Conservation (phyloP, 805 yeast species). For the Zygosaccharomyces bisporus region DNA sequence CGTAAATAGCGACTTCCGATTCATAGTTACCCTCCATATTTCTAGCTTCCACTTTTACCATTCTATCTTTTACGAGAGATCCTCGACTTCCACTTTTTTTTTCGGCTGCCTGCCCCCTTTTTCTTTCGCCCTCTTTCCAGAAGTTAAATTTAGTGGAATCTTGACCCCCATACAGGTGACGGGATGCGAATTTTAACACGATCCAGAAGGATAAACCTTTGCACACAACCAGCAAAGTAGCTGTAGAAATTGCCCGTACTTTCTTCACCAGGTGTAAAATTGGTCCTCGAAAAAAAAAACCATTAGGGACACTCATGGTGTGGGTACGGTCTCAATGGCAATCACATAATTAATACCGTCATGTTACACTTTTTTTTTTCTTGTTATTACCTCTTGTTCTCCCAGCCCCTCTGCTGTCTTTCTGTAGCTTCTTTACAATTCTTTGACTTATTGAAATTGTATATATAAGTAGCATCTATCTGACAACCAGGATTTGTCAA, state of each 20-base stretch:
- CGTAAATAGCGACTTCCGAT: neutral
- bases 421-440: slow-evolving; percentile 2
- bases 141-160: slow-evolving; percentile 6
- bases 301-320: slow-evolving; percentile 1
- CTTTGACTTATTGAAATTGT: slow-evolving; percentile 9
- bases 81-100: slow-evolving; percentile 4
- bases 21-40: neutral
- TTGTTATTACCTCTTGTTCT: slow-evolving; percentile 1
- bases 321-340: neutral
- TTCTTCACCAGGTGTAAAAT: neutral
- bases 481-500: neutral
- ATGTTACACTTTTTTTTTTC: slow-evolving; percentile 11
- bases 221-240: neutral
- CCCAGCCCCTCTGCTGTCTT: slow-evolving; percentile 7
- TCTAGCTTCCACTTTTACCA: slow-evolving; percentile 2
- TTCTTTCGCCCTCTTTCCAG: neutral
- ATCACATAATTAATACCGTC: slow-evolving; percentile 8
- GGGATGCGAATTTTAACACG: slow-evolving; percentile 7
- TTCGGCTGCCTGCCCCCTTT: neutral
- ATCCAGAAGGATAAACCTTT: neutral
- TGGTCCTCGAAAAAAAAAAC: neutral
- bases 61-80: neutral
- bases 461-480: slow-evolving; percentile 10
- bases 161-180: slow-evolving; percentile 1
- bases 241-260: neutral